Conservation (phyloP, 495 filamentous ascomycete species). For the Copromyces sp. region DNA sequence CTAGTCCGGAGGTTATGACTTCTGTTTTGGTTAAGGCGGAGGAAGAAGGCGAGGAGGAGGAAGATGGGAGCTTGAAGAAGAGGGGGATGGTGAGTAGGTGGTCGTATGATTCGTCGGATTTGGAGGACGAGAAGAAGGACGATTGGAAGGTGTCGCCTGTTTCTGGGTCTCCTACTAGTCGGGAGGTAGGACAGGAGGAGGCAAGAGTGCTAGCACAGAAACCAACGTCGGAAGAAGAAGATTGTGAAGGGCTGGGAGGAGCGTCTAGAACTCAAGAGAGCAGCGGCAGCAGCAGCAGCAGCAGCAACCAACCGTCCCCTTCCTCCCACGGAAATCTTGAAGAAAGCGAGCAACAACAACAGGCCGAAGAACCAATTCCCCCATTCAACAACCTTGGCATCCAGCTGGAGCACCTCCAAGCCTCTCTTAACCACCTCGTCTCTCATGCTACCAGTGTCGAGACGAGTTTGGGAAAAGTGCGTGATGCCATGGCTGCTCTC, state of each 20-base stretch:
- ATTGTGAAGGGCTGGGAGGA: too few species aligned
- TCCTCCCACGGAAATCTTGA: not conserved
- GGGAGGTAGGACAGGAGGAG: not conserved
- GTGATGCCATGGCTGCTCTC: not conserved
- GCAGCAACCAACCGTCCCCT: not conserved
- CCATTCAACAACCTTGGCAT: not conserved
- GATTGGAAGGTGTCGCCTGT: not conserved
- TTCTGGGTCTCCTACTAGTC: not conserved
- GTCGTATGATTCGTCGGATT: not conserved
- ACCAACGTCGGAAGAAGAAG: too few species aligned
- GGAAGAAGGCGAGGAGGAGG: not conserved
- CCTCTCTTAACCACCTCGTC: not conserved
- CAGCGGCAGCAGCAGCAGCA: not conserved
- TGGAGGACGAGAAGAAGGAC: not conserved
- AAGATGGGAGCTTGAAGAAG: not conserved
- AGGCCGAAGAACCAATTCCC: fast-evolving
- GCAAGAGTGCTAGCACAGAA: too few species aligned
- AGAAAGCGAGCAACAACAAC: not conserved
- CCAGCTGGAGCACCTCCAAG: not conserved
- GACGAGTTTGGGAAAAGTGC: not conserved
- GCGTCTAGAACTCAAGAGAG: too few species aligned
- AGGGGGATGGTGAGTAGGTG: not conserved
- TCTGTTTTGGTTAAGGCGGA: not conserved
- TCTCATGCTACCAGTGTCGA: not conserved
- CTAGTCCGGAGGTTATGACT: not conserved